Percentiles rank a stretch among this genome's conserved stretches.
Evolutionary conservation across 441 rosid genomes (phyloP).

Genomic region (Kokia cookei): DNA sequence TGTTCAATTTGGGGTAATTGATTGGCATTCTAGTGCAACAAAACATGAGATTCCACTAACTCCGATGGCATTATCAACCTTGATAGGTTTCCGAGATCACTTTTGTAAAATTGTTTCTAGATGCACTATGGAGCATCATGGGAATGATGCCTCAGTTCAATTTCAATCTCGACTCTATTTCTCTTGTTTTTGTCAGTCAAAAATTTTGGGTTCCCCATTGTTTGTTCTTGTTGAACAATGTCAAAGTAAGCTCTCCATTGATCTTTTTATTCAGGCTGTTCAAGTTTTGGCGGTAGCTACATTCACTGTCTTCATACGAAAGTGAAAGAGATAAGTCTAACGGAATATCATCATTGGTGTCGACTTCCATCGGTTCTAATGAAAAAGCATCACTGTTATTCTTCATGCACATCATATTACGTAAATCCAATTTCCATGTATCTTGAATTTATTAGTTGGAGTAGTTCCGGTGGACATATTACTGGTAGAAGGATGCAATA

Average conservation of each 20-base stretch:
- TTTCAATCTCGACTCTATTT: not conserved
- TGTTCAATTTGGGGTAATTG: not conserved
- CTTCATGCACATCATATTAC: not conserved
- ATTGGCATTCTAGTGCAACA: not conserved
- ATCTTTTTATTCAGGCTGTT: too few relatives aligned
- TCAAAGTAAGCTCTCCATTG: too few relatives aligned
- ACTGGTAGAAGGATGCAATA: too few relatives aligned
- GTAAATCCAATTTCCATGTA: too few relatives aligned
- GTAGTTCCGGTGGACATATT: too few relatives aligned
- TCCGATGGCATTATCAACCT: not conserved
- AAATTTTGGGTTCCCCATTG: not conserved
- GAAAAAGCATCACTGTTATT: not conserved
- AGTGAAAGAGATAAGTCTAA: not conserved
- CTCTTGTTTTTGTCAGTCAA: not conserved
- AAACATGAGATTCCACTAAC: not conserved
- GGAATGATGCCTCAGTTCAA: not conserved
- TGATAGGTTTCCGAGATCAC: not conserved
- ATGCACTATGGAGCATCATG: not conserved
- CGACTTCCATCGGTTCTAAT: not conserved
- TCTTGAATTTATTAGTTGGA: too few relatives aligned
- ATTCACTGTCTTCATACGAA: not conserved
- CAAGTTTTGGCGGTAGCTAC: too few relatives aligned
- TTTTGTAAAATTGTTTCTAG: not conserved
- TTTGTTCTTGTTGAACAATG: too few relatives aligned
- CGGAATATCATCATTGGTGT: not conserved